Evolutionary conservation across 148 eudicot species (phyloP).

Genomic region (Linanthus parryae): DNA sequence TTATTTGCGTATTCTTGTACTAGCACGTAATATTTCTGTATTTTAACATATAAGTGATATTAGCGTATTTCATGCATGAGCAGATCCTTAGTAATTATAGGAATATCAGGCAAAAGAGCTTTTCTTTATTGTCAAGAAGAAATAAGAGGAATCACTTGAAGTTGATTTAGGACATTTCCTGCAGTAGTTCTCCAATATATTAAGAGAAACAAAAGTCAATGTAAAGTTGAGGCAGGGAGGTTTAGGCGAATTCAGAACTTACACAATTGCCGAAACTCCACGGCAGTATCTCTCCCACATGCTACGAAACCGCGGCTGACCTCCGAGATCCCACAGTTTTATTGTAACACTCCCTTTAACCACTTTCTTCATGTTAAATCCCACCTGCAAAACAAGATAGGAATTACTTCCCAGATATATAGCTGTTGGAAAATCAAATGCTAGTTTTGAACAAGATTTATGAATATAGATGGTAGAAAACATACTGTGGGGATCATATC

Average conservation of each 20-base stretch:
- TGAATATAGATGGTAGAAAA: constrained; percentile 1
- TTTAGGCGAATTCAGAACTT: no score
- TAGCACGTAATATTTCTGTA: no score
- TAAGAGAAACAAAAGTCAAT: neutral
- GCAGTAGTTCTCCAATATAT: neutral
- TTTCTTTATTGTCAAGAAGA: no score
- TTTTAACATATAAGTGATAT: no score
- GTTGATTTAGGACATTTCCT: no score
- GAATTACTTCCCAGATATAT: neutral
- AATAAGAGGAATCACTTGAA: no score
- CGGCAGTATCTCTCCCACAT: neutral
- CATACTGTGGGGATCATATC: constrained; percentile 58
- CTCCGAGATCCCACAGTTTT: neutral
- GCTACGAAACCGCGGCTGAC: neutral
- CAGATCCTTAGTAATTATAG: no score
- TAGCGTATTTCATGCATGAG: no score
- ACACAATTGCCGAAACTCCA: neutral
- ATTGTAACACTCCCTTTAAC: neutral
- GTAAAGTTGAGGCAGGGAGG: no score
- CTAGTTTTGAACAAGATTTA: neutral
- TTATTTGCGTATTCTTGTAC: no score
- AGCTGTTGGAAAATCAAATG: neutral
- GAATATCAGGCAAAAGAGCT: no score
- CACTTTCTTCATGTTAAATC: neutral
- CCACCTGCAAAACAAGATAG: constrained; percentile 13